Base-by-base conservation (phyloP, 176 grass and related monocot species). In the Oryza coarctata region DNA sequence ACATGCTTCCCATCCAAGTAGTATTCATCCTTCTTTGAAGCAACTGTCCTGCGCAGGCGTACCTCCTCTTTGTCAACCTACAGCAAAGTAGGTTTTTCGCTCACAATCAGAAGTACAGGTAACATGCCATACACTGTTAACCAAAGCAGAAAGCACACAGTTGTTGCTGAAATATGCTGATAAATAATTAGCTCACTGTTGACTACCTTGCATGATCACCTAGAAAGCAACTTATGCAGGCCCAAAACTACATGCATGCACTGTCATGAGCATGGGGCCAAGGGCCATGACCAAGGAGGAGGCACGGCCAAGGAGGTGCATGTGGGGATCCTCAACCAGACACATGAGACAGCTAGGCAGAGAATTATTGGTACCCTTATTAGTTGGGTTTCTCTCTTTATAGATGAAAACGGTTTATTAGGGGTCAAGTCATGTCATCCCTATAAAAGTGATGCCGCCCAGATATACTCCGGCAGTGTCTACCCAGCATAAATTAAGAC, bases 51-150 rank as follows among this genome's bases (percentile, higher is more conserved):
- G 50, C 93, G 90, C 70, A 98, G 88, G 50, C 96, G 91, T 63
- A 98, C 96, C 86, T 98, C 96, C 30, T 95, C 92, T 77, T 93
- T 98, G 74, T 98, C 96, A 85, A 98, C 92, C 96, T 98, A 63
- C 68, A 65, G 70, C 20, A 67, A 84, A 78, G 52, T 71, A 76
- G 8, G 28, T 70, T 79, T 57, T 65, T 15, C 43, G 64, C 71
- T 88, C 3, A 12, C 26, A 82, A 27, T 81, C 58, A 82, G 8
- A 17, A 79, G n/a, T 14, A 68, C 12, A 50, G 38, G 41, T 36
- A 89, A 49, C 5, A 29, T 78, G 57, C 11, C 65, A 45, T 79
- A 20, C 36, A 47, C 25, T 81, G 50, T 45, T 86, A 33, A 50
- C 58, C 71, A 30, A 67, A 38, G 32, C 29, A 23, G 33, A 67